phyloP scores from a whole-genome alignment of 164 flowering plant genomes.

The Magnolia kwangsiensis region DNA sequence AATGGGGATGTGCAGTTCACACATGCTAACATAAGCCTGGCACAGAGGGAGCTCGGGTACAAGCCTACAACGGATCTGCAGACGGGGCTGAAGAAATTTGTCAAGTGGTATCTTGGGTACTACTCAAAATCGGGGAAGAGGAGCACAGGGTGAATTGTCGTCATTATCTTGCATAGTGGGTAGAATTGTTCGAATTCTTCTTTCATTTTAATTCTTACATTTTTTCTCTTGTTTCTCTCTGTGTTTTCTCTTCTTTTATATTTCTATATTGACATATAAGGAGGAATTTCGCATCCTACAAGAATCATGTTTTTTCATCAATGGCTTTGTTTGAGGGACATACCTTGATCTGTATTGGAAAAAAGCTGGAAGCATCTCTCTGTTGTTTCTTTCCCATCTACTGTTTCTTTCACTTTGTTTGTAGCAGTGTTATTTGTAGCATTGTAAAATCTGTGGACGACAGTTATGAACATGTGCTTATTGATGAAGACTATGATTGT shows the following conservation, averaged over 20 bases:
- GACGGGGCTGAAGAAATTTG: slow-evolving; percentile 85
- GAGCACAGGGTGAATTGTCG: slow-evolving; percentile 36
- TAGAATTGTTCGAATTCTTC: slow-evolving; percentile 21
- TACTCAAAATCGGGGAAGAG: slow-evolving; percentile 57
- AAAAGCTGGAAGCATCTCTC: slow-evolving; percentile 19
- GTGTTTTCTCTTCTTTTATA: slow-evolving; percentile 16
- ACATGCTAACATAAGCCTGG: slow-evolving; percentile 80
- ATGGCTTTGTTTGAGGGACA: slow-evolving; percentile 23
- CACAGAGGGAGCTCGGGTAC: slow-evolving; percentile 77
- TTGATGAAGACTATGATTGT: slow-evolving; percentile 18
- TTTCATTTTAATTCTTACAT: slow-evolving; percentile 52
- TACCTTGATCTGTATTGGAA: slow-evolving; percentile 27
- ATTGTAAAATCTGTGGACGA: slow-evolving; percentile 21
- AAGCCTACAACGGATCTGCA: slow-evolving; percentile 90
- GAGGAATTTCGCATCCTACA: slow-evolving; percentile 24
- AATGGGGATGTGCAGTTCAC: slow-evolving; percentile 95
- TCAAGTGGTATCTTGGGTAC: slow-evolving; percentile 64
- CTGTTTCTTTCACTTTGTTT: slow-evolving; percentile 15
- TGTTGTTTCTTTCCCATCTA: slow-evolving; percentile 8
- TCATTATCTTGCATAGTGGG: slow-evolving; percentile 15
- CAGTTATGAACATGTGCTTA: slow-evolving; percentile 20
- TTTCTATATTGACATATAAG: slow-evolving; percentile 31
- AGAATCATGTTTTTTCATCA: slow-evolving; percentile 10
- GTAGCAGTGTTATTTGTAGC: slow-evolving; percentile 14
- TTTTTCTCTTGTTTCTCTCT: slow-evolving; percentile 33